phyloP scores from a whole-genome alignment of 352 stramenopile genomes.

The Pythium volutum region DNA sequence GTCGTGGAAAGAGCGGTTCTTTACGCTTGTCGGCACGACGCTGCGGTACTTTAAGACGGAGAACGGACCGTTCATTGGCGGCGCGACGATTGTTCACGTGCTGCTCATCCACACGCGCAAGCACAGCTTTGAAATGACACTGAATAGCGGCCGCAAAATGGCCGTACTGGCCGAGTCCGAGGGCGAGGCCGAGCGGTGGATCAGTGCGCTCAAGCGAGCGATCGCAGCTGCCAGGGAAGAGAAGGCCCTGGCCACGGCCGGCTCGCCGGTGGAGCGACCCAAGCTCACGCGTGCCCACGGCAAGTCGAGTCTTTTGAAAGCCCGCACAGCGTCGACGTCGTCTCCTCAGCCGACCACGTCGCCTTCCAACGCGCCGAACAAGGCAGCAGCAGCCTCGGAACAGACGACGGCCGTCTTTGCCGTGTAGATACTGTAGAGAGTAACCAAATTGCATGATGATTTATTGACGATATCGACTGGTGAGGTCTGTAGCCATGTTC shows the following conservation, averaged over 20 bases:
- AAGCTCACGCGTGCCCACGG: conserved; percentile 8
- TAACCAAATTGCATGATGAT: too few relatives aligned
- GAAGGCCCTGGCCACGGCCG: conserved; percentile 6
- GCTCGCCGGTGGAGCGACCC: background rate
- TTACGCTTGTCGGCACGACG: conserved; percentile 70
- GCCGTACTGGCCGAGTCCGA: conserved; percentile 68
- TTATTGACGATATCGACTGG: too few relatives aligned
- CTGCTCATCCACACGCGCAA: conserved; percentile 58
- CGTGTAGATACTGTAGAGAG: background rate
- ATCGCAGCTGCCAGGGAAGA: conserved; percentile 33
- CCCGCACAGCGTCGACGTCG: background rate
- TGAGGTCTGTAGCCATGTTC: conserved; percentile 1
- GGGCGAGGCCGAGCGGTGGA: conserved; percentile 64
- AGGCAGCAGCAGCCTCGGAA: background rate
- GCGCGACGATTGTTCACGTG: conserved; percentile 68
- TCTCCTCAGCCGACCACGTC: background rate
- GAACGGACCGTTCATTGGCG: conserved; percentile 61
- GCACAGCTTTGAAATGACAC: conserved; percentile 76
- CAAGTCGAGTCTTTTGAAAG: conserved; percentile 11
- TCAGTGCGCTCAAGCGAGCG: conserved; percentile 52
- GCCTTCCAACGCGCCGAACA: background rate
- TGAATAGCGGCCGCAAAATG: conserved; percentile 68
- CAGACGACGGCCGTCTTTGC: background rate
- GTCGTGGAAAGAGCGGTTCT: conserved; percentile 83
- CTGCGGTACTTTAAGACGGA: conserved; percentile 86